A percentile compares a stretch with the other conserved stretches of the same genome.
These are phyloP conservation scores for Malassezia sympodialis DNA, from an alignment of 1,284 basidiomycete genomes.

Conservation along the genomic window DNA sequence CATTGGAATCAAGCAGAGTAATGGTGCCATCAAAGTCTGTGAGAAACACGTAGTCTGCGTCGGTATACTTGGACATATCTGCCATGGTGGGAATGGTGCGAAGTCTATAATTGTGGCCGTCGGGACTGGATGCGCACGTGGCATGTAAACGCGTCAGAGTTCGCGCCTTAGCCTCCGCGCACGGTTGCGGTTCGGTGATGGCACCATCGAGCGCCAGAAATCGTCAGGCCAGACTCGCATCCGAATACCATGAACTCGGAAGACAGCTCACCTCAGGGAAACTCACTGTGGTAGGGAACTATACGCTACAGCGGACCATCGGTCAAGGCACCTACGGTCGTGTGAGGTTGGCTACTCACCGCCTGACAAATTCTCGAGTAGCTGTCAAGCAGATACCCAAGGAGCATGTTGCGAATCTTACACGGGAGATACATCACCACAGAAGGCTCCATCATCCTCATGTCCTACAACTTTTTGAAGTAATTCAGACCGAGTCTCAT, in stretches of 20 bases:
- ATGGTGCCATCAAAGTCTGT: constrained; percentile 47
- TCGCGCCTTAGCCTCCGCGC: not conserved
- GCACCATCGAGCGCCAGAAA: not conserved
- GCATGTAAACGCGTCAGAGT: not conserved
- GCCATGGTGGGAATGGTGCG: constrained; percentile 1
- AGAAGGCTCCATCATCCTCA: constrained; percentile 88
- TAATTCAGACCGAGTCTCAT: constrained; percentile 84
- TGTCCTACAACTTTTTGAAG: constrained; percentile 89
- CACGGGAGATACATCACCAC: constrained; percentile 95
- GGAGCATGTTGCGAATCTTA: constrained; percentile 62
- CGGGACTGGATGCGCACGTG: not conserved
- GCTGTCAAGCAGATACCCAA: constrained; percentile 98
- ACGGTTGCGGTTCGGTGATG: not conserved
- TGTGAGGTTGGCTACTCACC: constrained; percentile 81
- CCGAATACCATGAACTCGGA: constrained; percentile 91
- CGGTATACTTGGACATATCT: constrained; percentile 28
- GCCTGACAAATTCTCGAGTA: constrained; percentile 59
- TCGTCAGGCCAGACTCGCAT: constrained; percentile 54
- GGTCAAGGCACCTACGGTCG: constrained; percentile 89
- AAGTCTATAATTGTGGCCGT: not conserved
- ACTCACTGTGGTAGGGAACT: constrained; percentile 84
- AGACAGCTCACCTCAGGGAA: constrained; percentile 81
- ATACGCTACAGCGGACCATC: constrained; percentile 86
- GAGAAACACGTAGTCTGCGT: constrained; percentile 43
- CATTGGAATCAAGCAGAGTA: constrained; percentile 44